A percentile compares a stretch with the other conserved stretches of the same genome.
phyloP scores from a whole-genome alignment of 306 rosid genomes.

The Vicia faba region DNA sequence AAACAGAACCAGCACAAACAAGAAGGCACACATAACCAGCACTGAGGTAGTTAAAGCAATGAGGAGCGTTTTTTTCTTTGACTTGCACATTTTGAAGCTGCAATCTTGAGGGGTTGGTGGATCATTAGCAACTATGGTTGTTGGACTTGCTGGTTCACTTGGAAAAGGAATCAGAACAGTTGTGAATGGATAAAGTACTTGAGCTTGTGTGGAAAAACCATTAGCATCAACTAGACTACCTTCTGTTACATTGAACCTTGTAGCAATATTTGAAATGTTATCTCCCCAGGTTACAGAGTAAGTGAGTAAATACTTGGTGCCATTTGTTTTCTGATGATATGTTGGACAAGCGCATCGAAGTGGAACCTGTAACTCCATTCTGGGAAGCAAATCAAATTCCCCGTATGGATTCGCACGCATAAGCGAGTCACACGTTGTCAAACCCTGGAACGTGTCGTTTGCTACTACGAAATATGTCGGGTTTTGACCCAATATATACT shows the following conservation, averaged over 20 bases:
- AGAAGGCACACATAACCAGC: slow-evolving; percentile 27
- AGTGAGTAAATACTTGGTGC: slow-evolving; percentile 54
- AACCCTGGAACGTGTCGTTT: slow-evolving; percentile 51
- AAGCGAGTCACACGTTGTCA: slow-evolving; percentile 64
- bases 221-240: slow-evolving; percentile 51
- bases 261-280: slow-evolving; percentile 35
- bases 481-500: not conserved
- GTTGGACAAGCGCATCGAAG: slow-evolving; percentile 82
- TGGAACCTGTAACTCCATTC: slow-evolving; percentile 55
- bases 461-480: slow-evolving; percentile 47
- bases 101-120: slow-evolving; percentile 10
- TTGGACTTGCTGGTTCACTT: slow-evolving; percentile 51
- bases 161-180: slow-evolving; percentile 62
- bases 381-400: slow-evolving; percentile 32
- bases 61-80: slow-evolving; percentile 23
- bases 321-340: slow-evolving; percentile 39
- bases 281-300: slow-evolving; percentile 52
- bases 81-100: slow-evolving; percentile 15
- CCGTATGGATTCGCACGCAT: slow-evolving; percentile 45
- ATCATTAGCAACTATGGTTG: slow-evolving; percentile 38
- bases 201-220: slow-evolving; percentile 42
- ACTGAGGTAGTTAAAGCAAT: slow-evolving; percentile 35
- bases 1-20: slow-evolving; percentile 9
- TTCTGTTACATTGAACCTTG: slow-evolving; percentile 48
- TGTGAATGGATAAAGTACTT: slow-evolving; percentile 42